Percentiles rank a stretch among this genome's conserved stretches.
These are phyloP conservation scores for Trichoderma arundinaceum DNA, from an alignment of 2,329 filamentous ascomycete species.

Conservation along the genomic window DNA sequence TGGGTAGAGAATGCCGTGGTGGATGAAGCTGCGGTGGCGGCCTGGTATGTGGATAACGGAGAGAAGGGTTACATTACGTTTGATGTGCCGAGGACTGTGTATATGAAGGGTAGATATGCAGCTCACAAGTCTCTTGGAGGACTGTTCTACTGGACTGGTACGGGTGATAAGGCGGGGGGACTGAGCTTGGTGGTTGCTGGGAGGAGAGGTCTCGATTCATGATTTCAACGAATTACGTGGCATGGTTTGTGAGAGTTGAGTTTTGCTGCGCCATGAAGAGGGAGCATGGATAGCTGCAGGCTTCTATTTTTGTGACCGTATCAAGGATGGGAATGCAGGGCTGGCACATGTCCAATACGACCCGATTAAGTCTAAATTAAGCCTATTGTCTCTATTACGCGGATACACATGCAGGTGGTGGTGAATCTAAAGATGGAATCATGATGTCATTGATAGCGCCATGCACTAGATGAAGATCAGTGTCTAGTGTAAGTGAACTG, in stretches of 20 bases:
- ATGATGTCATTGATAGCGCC: not conserved
- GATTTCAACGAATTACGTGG: not conserved
- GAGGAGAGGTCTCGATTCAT: conserved; percentile 53
- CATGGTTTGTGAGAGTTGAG: not conserved
- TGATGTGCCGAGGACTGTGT: conserved; percentile 65
- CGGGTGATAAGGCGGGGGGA: conserved; percentile 59
- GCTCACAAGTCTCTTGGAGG: conserved; percentile 61
- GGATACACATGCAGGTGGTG: no score
- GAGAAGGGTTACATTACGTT: conserved; percentile 65
- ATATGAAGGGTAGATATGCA: conserved; percentile 65
- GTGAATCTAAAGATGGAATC: not conserved
- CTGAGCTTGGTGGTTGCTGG: conserved; percentile 67
- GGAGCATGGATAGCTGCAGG: no score
- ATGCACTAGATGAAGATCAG: not conserved
- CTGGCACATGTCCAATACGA: no score
- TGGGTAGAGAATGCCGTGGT: conserved; percentile 51
- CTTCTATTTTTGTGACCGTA: no score
- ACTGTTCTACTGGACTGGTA: conserved; percentile 72
- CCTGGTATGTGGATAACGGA: conserved; percentile 58
- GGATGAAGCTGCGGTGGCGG: conserved; percentile 60
- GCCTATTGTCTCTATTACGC: no score
- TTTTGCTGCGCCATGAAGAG: not conserved
- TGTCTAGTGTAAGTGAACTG: not conserved
- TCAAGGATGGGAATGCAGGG: no score
- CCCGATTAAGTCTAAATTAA: no score